Evolutionary conservation across 2,329 filamentous ascomycete genomes (phyloP), one percentile per base, ranked within the genome.

Genomic region (Pseudophaeomoniella oleicola): DNA sequence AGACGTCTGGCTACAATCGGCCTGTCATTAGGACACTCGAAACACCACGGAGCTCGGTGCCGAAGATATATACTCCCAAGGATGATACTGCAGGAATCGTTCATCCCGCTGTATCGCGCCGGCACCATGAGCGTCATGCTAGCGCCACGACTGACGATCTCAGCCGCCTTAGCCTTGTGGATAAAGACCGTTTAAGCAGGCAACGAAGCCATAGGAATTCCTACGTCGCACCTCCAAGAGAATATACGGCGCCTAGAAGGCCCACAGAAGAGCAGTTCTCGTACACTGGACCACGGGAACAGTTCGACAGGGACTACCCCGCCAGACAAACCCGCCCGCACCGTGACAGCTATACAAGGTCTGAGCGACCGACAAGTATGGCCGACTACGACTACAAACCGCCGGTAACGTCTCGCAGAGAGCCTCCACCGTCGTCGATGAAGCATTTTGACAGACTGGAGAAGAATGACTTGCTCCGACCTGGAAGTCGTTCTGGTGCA

Each of bases 241-340:
- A n/a, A 2, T 32, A 41, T 5, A 43, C 44, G 30, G 44, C 37
- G n/a, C 43, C 43, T 12, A 41, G 44, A 43, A 32, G 42, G 37
- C 31, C 45, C 37, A 16, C 17, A 18, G 47, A 48, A 34, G 41
- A 46, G 27, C 42, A 40, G 19, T 66, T 63, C 42, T 64, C 62
- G 10, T 66, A 66, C 41, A 67, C 63, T 11, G 62, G 57, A 4
- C 55, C 62, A 2, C 55, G 56, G 27, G 62, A 66, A 37, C 60
- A 64, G 37, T 63, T 64, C 40, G 56, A 64, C 17, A 54, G 59
- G 30, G 63, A 66, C 35, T 59, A 55, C n/a, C 53, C 53, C 9
- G 55, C 55, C 16, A 49, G 53, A 27, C 39, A 43, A 35, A 42
- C 45, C 19, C 43, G 46, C 19, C 46, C 44, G 30, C 43, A 50